Evolutionary conservation across 1,139 yeast species (phyloP).

Genomic region (Yamadazyma songkhlaensis): DNA sequence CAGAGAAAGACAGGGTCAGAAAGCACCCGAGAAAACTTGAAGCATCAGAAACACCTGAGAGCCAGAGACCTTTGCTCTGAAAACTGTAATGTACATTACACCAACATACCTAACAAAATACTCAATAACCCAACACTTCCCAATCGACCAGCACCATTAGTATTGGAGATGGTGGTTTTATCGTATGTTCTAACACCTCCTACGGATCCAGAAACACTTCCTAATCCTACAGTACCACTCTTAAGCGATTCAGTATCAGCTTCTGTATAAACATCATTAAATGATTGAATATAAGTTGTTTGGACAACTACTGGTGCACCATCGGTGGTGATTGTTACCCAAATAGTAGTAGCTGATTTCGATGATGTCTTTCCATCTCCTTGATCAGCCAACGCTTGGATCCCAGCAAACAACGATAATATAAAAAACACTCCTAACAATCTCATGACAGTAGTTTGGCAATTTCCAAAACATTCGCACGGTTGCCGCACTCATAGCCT

Average conservation of each 20-base stretch:
- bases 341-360: constrained; percentile 25
- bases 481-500: too few relatives aligned
- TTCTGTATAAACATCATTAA: constrained; percentile 25
- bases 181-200: constrained; percentile 35
- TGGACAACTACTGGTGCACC: constrained; percentile 30
- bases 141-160: not conserved
- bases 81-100: too few relatives aligned
- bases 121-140: not conserved
- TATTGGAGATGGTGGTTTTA: constrained; percentile 17
- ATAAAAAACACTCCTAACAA: constrained; percentile 5
- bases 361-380: constrained; percentile 15
- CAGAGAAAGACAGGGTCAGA: too few relatives aligned
- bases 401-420: constrained; percentile 10
- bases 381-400: constrained; percentile 23
- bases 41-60: too few relatives aligned
- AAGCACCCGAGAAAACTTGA: too few relatives aligned
- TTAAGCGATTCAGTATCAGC: constrained; percentile 18
- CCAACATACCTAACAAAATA: not conserved
- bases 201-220: constrained; percentile 28
- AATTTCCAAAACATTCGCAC: too few relatives aligned
- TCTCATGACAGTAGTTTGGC: too few relatives aligned
- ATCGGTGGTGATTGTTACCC: constrained; percentile 33
- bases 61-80: too few relatives aligned
- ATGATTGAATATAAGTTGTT: constrained; percentile 29
- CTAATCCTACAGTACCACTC: constrained; percentile 39